These are phyloP conservation scores for sorghum (Sorghum bicolor) DNA, from an alignment of 176 grass and related monocot genomes.

Conservation along the genomic window DNA sequence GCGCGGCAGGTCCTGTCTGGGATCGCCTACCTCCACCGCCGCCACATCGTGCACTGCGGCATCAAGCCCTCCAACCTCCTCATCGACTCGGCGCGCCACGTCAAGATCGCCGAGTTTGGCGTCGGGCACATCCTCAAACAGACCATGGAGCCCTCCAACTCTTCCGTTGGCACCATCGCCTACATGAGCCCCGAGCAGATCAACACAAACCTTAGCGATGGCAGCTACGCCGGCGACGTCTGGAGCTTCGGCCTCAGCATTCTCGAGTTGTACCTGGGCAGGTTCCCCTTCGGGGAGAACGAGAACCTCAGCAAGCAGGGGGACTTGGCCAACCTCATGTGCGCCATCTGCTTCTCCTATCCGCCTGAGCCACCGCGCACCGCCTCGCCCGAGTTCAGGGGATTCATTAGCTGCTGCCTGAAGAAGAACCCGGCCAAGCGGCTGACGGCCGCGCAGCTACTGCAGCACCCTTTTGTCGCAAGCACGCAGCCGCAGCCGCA, in stretches of 20 bases:
- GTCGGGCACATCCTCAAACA: conserved; percentile 66
- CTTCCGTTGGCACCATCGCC: conserved; percentile 43
- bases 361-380: too few relatives aligned
- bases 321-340: conserved; percentile 81
- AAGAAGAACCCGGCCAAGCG: conserved; percentile 68
- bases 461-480: conserved; percentile 77
- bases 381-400: too few relatives aligned
- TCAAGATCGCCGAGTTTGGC: conserved; percentile 96
- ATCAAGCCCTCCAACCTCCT: conserved; percentile 96
- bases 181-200: conserved; percentile 99
- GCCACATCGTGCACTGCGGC: conserved; percentile 90
- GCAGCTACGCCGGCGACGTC: conserved; percentile 75
- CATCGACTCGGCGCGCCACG: conserved; percentile 57
- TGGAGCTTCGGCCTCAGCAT: conserved; percentile 99
- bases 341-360: conserved; percentile 82
- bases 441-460: conserved; percentile 47
- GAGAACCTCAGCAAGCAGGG: conserved; percentile 73
- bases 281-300: conserved; percentile 83
- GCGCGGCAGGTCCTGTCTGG: conserved; percentile 75
- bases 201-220: conserved; percentile 88
- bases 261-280: conserved; percentile 88
- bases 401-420: conserved; percentile 40
- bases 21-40: conserved; percentile 74
- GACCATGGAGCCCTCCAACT: conserved; percentile 93
- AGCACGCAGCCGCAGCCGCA: conserved; percentile 1